These are phyloP conservation scores for Berberis thunbergii DNA, from an alignment of 164 flowering plant species.

Conservation along the genomic window DNA sequence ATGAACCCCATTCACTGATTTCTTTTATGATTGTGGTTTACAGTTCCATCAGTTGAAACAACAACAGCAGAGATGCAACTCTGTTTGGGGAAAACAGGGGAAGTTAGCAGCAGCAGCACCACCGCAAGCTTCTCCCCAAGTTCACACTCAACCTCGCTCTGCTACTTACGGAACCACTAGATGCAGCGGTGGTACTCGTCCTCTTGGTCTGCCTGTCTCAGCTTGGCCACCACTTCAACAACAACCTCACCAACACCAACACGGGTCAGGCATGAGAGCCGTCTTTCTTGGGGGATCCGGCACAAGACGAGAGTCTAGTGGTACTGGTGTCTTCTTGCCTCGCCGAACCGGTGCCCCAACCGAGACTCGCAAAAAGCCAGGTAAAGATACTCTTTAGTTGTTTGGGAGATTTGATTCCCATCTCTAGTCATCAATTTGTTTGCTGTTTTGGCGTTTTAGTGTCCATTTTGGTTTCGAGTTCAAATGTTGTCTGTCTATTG, in stretches of 20 bases:
- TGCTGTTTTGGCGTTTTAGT: background rate
- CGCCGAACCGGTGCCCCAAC: slow-evolving; percentile 21
- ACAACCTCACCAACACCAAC: slow-evolving; percentile 8
- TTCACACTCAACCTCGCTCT: no score
- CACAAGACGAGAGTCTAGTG: slow-evolving; percentile 28
- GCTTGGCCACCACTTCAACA: slow-evolving; percentile 64
- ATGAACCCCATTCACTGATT: no score
- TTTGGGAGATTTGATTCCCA: background rate
- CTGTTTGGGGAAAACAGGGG: no score
- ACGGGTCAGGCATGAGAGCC: slow-evolving; percentile 43
- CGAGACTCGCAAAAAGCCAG: slow-evolving; percentile 42
- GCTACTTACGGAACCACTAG: no score
- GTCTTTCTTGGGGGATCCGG: slow-evolving; percentile 42
- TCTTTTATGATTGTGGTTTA: no score
- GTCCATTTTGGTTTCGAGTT: background rate
- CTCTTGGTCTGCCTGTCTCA: slow-evolving; percentile 33
- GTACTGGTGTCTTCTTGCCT: slow-evolving; percentile 77
- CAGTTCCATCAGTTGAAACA: no score
- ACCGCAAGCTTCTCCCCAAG: no score
- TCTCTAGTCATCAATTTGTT: background rate
- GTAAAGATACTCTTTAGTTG: slow-evolving; percentile 14
- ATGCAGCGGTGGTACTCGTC: slow-evolving; percentile 11
- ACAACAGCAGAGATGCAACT: no score
- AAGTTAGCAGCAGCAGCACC: no score
- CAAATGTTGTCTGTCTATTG: no score